Evolutionary conservation across 116 monocot species (phyloP).

Genomic region (Zostera marina): DNA sequence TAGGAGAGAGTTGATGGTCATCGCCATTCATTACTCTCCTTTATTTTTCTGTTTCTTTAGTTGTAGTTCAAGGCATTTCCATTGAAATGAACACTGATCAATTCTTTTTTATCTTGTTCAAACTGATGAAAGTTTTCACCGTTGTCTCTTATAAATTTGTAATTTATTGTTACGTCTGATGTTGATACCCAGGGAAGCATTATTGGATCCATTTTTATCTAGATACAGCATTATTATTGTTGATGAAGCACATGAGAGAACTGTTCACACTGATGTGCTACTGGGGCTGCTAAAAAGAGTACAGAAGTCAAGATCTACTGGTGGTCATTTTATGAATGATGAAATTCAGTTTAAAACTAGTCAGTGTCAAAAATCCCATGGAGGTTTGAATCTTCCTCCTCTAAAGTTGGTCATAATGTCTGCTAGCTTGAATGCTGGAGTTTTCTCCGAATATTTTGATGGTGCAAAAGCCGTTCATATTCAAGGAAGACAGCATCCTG

Average conservation of each 20-base stretch:
- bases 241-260: slow-evolving; percentile 99
- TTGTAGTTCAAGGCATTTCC: no score
- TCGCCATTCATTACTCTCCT: no score
- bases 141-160: neutral
- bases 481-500: slow-evolving; percentile 81
- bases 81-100: no score
- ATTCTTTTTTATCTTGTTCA: neutral
- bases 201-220: slow-evolving; percentile 68
- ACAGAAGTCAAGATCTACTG: slow-evolving; percentile 36
- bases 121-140: neutral
- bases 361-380: slow-evolving; percentile 16
- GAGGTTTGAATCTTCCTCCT: slow-evolving; percentile 26
- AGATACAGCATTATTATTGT: slow-evolving; percentile 75
- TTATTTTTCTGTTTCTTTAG: no score
- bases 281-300: slow-evolving; percentile 78
- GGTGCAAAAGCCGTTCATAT: slow-evolving; percentile 85
- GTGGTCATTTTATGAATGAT: slow-evolving; percentile 3
- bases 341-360: neutral
- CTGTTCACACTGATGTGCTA: slow-evolving; percentile 88
- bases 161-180: neutral
- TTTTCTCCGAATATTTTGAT: slow-evolving; percentile 83
- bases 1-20: no score
- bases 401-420: slow-evolving; percentile 96
- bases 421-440: slow-evolving; percentile 89
- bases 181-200: slow-evolving; percentile 65